Evolutionary conservation across 768 basidiomycete genomes (phyloP), one percentile per base, ranked within the genome.

Genomic region (Ramaria sp.): DNA sequence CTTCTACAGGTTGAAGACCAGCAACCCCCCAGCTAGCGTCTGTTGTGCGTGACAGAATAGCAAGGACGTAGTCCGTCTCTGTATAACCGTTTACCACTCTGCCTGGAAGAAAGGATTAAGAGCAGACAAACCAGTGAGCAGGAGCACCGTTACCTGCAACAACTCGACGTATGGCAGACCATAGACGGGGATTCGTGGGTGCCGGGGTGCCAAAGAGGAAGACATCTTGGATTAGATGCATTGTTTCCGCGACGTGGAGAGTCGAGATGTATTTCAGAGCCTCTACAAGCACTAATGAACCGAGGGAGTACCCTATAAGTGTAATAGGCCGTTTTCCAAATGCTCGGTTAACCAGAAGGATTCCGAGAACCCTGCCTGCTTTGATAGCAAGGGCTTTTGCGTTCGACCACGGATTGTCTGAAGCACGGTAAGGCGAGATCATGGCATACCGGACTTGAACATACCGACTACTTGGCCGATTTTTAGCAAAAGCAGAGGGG

Each of bases 361-460:
- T 74, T 20, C 74, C 78, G 39, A 82, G 65, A 16, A 82, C 78
- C 12, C 69, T 72, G 13, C 79, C 79, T 18, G 78, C 69, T 60
- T 79, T 79, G 52, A 69, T 58, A 1, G 77, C 76, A 15, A 74
- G 68, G n/a, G 76, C 71, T 56, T 68, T 71, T 10, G 77, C 70
- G 60, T 77, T 77, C 73, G 75, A 75, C 78, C 78, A 80, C 1
- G 78, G 78, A 61, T 80, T 81, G 64, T 80, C 78, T 79, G 16
- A 18, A 15, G 28, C n/a, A 13, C 34, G 8, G 39, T 32, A 16
- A 51, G 15, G 18, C 28, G 8, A 37, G 47, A 43, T 37, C 18
- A 15, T 27, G 39, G 20, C 13, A 41, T n/a, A 43, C 9, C 22
- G 30, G 15, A 36, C 13, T 24, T 6, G 9, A 16, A 62, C 70